A percentile compares a stretch with the other conserved stretches of the same genome.
These are phyloP conservation scores for Maudiozyma turicensis DNA, from an alignment of 805 yeast species.

Conservation along the genomic window DNA sequence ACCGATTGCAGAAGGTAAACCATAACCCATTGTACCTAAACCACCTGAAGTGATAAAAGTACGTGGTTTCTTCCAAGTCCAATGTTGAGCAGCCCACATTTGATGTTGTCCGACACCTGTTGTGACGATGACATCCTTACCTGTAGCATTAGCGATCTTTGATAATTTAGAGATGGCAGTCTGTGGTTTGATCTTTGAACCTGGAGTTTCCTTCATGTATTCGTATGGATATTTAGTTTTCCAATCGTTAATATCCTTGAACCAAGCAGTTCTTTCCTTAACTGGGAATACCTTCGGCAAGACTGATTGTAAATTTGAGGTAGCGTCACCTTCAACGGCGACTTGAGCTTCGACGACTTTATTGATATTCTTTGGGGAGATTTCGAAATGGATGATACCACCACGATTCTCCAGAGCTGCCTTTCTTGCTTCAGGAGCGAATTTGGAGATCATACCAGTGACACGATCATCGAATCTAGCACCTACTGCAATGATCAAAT, in stretches of 20 bases:
- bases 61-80: slow-evolving; percentile 88
- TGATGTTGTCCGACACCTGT: slow-evolving; percentile 99
- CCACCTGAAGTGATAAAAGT: slow-evolving; percentile 98
- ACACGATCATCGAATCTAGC: slow-evolving; percentile 99
- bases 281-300: slow-evolving; percentile 62
- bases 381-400: slow-evolving; percentile 94
- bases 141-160: slow-evolving; percentile 44
- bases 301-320: slow-evolving; percentile 61
- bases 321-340: slow-evolving; percentile 94
- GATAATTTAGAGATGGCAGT: slow-evolving; percentile 75
- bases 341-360: slow-evolving; percentile 95
- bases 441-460: slow-evolving; percentile 72
- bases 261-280: slow-evolving; percentile 70
- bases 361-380: slow-evolving; percentile 92
- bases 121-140: slow-evolving; percentile 76
- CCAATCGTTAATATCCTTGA: slow-evolving; percentile 66
- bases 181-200: slow-evolving; percentile 81
- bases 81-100: slow-evolving; percentile 99
- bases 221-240: slow-evolving; percentile 77
- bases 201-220: slow-evolving; percentile 74
- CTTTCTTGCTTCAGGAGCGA: slow-evolving; percentile 86
- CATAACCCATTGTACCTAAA: slow-evolving; percentile 97
- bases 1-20: slow-evolving; percentile 96
- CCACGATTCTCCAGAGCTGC: slow-evolving; percentile 88
- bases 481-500: slow-evolving; percentile 86